Evolutionary conservation across 305 asterid genomes (phyloP), one percentile per base, ranked within the genome.

Genomic region (Fraxinus xanthoxyloides): DNA sequence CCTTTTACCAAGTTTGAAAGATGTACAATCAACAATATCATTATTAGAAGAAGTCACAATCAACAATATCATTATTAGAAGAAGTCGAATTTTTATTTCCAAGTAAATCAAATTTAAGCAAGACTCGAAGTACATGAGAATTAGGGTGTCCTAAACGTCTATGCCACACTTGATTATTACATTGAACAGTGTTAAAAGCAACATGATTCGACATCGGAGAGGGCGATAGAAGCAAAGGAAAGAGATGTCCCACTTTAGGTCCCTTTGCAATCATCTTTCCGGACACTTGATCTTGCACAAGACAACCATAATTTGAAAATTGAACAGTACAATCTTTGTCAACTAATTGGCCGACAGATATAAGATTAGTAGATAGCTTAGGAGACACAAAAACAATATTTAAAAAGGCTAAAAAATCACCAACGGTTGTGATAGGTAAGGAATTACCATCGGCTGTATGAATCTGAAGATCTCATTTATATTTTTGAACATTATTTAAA

Each of bases 71-170:
- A 38, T 38, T 38, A 38, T 38, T 8, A 38, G 13, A 38, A 38
- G 46, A 38, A 38, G 12, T 8, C 3, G 3, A 38, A 38, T 8
- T 38, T 38, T 23, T 69, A 13, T 69, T 69, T 2, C 17, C 17
- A 23, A 7, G 15, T 5, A 69, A 69, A 8, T 7, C 19, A 24
- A 2, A 69, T 30, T 30, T 69, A 8, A 38, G 46, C 12, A 69
- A 69, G 5, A 28, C 12, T 7, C 3, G 17, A 23, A 7, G 26
- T 21, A 23, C 15, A 8, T 69, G 26, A 12, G 75, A 23, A 28
- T 69, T 28, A 30, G 38, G 35, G 75, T 81, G 80, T 2, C 80
- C 80, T 17, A 81, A 23, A 6, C 78, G 78, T 21, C 32, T 67
- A 48, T 76, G 72, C 31, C 78, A 73, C 17, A 63, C 46, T 4